Base-by-base conservation (phyloP, 805 yeast species). In the Starmerella asiatica region DNA sequence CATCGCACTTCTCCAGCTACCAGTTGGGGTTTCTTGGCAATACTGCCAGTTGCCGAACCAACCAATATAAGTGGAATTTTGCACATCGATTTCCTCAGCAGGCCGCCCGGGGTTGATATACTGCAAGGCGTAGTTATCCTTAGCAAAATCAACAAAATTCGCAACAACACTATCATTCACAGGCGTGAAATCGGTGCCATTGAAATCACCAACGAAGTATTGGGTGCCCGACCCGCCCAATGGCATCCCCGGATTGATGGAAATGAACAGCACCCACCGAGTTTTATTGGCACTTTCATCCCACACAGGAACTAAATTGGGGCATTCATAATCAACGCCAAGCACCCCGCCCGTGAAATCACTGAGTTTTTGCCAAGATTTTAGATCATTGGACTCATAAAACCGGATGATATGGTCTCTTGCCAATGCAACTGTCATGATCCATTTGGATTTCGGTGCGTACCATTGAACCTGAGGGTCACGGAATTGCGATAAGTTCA, bases 21-120 rank as follows among this genome's bases (percentile, higher is more conserved):
- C 44, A 11, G 64, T 60, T n/a, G 69, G 68, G 16, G 56, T 62
- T 15, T 46, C 46, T 17, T 52, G 53, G 20, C 56, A 54, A 42
- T 64, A 64, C 46, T 62, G 64, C 69, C 69, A 64, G 48, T 63
- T 63, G 29, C 65, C 59, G 29, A 66, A 64, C 69, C 69, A 64
- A 4, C 64, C 67, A 31, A 63, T 42, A 20, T 40, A 46, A 4
- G 64, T 64, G n/a, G 60, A 23, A 3, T 53, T 56, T 15, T 54
- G 59, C 16, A 47, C 47, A 18, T 47, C 56, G 44, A 31, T 26
- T 14, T 9, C 30, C 16, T 14, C 14, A 17, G 17, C 19, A 17
- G 26, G 19, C 19, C 17, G 37, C 3, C 34, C 48, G 1, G 54
- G 54, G 45, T 45, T 51, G 38, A 58, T 61, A 4, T 59, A 50